These are phyloP conservation scores for Fusarium sororula DNA, from an alignment of 2,329 filamentous ascomycete genomes.

Conservation along the genomic window DNA sequence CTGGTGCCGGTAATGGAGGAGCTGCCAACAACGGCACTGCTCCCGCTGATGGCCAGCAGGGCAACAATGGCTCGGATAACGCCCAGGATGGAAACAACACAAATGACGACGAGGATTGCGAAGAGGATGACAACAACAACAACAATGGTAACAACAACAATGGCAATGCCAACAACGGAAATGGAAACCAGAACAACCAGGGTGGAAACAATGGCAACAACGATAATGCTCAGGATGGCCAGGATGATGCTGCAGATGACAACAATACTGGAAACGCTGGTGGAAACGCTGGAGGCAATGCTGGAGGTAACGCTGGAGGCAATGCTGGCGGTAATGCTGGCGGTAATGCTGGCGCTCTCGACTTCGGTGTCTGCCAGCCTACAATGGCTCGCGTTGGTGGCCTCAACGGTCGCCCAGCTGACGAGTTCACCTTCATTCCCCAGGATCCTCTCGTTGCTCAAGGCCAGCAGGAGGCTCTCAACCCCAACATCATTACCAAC, in stretches of 20 bases:
- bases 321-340: slow-evolving; percentile 38
- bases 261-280: not conserved
- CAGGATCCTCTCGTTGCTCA: slow-evolving; percentile 68
- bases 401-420: slow-evolving; percentile 62
- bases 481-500: slow-evolving; percentile 79
- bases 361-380: slow-evolving; percentile 64
- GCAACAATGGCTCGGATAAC: not conserved
- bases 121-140: not conserved
- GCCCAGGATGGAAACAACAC: not conserved
- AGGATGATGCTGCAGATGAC: not conserved
- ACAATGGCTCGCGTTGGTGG: slow-evolving; percentile 69
- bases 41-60: not conserved
- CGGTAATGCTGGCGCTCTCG: slow-evolving; percentile 47
- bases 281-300: not conserved
- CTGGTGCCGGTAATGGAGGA: slow-evolving; percentile 1
- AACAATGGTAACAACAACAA: not conserved
- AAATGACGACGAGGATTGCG: not conserved
- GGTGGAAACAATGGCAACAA: not conserved
- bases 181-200: not conserved
- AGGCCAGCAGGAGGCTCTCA: slow-evolving; percentile 71
- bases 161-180: not conserved
- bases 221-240: not conserved
- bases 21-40: slow-evolving; percentile 16
- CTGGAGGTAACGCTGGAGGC: not conserved
- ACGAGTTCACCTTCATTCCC: slow-evolving; percentile 75